Base-by-base conservation (phyloP, 2,329 filamentous ascomycete genomes). In the Hypoxylon sp. region DNA sequence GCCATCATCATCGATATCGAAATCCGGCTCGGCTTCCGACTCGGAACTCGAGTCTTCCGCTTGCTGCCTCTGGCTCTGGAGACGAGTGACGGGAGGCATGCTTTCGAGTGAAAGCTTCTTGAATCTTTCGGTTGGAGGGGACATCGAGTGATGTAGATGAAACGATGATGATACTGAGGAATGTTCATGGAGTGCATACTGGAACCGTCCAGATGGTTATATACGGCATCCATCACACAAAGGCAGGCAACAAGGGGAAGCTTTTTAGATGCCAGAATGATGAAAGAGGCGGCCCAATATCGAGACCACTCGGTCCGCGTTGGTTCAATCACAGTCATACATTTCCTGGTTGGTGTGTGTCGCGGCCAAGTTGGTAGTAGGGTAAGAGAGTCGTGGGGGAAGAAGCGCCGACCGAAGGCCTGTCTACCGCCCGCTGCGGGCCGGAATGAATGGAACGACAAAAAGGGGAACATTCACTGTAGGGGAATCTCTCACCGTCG, bases 51-150 rank as follows among this genome's bases (percentile, higher is more conserved):
- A 72, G 52, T 72, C 63, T 22, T 73, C 72, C 67, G 72, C 75
- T 63, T 69, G 73, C 42, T 73, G 74, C 69, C 73, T 72, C 44
- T 73, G 78, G 63, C 72, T 74, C 33, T 77, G 76, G 46, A 77
- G 72, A 58, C 75, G 77, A n/a, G 78, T 78, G 33, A 73, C 75
- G 33, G 79, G 75, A 59, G 81, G 75, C 79, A 83, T 83, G 66
- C 74, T 78, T 68, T 76, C 78, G 19, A 84, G 75, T 54, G 81
- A 82, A 75, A 84, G 81, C 76, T 78, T 76, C 73, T 79, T 80
- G 71, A 84, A 77, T 59, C 71, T 70, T 62, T 76, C 73, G 48
- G 73, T 73, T 48, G 77, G 77, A 54, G 78, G 74, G 68, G 76
- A 78, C 78, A 82, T 81, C 69, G 76, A 74, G 68, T 65, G 61